Evolutionary conservation across 768 basidiomycete species (phyloP), one percentile per base, ranked within the genome.

Genomic region (Tephrocybe rancida): DNA sequence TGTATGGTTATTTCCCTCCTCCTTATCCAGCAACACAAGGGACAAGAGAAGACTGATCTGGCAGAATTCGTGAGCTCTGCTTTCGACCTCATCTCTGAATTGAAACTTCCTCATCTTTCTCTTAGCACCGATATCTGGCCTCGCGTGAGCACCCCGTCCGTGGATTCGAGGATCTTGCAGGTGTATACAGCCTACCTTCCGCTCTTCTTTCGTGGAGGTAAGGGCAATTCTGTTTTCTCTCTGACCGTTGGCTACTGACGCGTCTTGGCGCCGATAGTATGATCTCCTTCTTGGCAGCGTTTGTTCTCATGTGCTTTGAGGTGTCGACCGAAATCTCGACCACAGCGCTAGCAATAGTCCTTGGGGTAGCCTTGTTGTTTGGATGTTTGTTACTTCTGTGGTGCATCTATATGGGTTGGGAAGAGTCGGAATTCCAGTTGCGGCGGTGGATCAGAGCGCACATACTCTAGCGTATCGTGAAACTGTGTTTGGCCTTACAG

Each of bases 151-250:
- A 44, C n/a, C 13, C 22, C 1, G 22, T 22, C 2, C 50, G 42
- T 13, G 32, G 50, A 7, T 51, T 51, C 11, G 50, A 51, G 24
- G 18, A 35, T 18, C 42, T 51, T 16, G 50, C 50, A 24, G 22
- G 14, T 24, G 18, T 51, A 9, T 51, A 34, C 21, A 51, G 50
- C 18, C 42, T 44, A 3, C 50, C 50, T 8, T 51, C 41, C 21
- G 50, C 50, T n/a, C 27, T 51, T 21, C 50, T 51, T 14, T 21
- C 24, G 16, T 51, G 50, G 50, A 27, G 50, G 50, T 51, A 44
- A 30, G 27, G 1, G 18, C 11, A 6, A 16, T 9, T 37, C 35
- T 16, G 10, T 13, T 4, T 9, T 37, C n/a, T 37, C 35, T 7
- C n/a, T 13, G 14, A 37, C 35, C 14, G 35, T 37, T 16, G 16